Conservation (phyloP, 495 filamentous ascomycete species). For the Penicillium ucsense region DNA sequence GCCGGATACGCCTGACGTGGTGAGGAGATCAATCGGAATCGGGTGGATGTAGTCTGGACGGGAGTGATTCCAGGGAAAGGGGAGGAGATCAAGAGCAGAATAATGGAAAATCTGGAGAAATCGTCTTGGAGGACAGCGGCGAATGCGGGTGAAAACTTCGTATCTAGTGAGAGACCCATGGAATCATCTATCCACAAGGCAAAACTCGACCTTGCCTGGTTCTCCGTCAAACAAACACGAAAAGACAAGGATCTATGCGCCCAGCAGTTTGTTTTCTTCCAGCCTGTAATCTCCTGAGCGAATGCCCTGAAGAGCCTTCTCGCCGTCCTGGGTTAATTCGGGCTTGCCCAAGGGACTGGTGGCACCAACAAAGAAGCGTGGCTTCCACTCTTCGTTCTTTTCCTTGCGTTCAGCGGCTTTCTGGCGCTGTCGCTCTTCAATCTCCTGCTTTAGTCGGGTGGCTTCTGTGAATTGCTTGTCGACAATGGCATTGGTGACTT, state of each 20-base stretch:
- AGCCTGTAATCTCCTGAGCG: constrained; percentile 51
- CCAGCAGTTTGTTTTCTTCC: constrained; percentile 35
- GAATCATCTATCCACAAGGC: too few relatives aligned
- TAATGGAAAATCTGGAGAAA: too few relatives aligned
- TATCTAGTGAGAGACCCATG: too few relatives aligned
- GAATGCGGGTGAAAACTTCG: too few relatives aligned
- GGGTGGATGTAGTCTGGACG: too few relatives aligned
- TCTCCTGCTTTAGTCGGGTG: constrained; percentile 77
- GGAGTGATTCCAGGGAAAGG: too few relatives aligned
- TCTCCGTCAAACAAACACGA: neutral
- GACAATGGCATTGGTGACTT: constrained; percentile 79
- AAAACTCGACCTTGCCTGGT: too few relatives aligned
- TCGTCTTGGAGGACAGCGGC: too few relatives aligned
- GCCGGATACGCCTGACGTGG: constrained; percentile 18
- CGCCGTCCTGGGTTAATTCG: constrained; percentile 68
- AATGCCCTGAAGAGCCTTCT: constrained; percentile 56
- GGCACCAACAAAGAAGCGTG: constrained; percentile 78
- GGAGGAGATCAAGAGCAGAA: too few relatives aligned
- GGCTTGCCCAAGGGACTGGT: constrained; percentile 69
- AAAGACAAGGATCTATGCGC: constrained; percentile 23
- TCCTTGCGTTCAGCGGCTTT: constrained; percentile 70
- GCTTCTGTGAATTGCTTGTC: constrained; percentile 76
- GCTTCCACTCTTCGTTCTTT: constrained; percentile 60
- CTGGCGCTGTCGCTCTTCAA: constrained; percentile 82
- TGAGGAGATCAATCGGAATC: neutral